phyloP scores from a whole-genome alignment of 1,284 basidiomycete genomes.

The Moesziomyces aphidis region DNA sequence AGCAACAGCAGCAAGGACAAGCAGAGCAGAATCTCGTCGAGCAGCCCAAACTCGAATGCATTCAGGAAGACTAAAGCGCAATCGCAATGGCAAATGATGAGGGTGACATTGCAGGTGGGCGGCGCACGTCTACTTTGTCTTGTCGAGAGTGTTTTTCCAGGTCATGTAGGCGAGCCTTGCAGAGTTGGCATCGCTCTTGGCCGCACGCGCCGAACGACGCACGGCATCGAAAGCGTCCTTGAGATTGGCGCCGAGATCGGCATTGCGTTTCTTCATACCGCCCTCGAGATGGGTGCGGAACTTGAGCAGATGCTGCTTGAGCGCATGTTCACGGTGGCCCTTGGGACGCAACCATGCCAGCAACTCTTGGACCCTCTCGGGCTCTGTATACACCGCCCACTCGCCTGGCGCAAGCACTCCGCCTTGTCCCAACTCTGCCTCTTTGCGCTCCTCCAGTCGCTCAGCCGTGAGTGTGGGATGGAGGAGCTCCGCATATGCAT shows the following conservation, averaged over 20 bases:
- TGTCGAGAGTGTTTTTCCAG: conserved; percentile 40
- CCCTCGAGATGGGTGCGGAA: conserved; percentile 87
- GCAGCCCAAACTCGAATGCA: conserved; percentile 19
- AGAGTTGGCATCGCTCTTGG: background rate
- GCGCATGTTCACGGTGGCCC: conserved; percentile 84
- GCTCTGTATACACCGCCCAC: conserved; percentile 88
- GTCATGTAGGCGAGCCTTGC: conserved; percentile 20
- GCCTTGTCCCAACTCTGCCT: conserved; percentile 68
- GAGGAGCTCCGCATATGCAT: conserved; percentile 34
- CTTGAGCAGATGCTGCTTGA: conserved; percentile 81
- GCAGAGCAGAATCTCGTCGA: background rate
- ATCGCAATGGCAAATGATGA: background rate
- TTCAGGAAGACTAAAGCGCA: conserved; percentile 19
- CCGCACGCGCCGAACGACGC: conserved; percentile 4
- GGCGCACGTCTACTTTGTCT: conserved; percentile 7
- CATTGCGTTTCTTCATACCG: conserved; percentile 73
- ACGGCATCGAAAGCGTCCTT: conserved; percentile 18
- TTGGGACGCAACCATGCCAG: conserved; percentile 90
- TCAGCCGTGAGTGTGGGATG: conserved; percentile 61
- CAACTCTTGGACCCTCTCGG: conserved; percentile 87
- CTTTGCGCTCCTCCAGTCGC: conserved; percentile 15
- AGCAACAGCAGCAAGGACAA: background rate
- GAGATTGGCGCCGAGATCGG: conserved; percentile 35
- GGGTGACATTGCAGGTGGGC: too few relatives aligned
- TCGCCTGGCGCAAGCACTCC: conserved; percentile 79